Conservation (phyloP, 2,329 filamentous ascomycete species). For the Harringtonia lauricola region DNA sequence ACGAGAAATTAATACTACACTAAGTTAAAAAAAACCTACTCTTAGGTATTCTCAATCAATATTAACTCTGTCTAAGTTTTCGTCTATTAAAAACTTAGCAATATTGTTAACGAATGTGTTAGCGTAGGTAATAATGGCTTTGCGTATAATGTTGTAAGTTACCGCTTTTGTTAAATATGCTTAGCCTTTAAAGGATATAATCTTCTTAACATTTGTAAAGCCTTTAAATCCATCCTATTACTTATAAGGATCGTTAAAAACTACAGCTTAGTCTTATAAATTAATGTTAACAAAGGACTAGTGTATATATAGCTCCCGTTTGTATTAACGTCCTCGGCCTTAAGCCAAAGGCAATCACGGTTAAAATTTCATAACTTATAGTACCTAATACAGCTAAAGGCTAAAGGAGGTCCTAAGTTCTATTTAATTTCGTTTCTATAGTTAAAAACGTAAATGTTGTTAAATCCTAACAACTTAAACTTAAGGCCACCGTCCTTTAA, state of each 20-base stretch:
- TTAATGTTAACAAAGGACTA: conserved; percentile 18
- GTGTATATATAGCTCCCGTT: conserved; percentile 16
- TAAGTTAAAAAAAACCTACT: neutral
- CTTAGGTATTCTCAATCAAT: conserved; percentile 9
- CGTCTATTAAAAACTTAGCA: conserved; percentile 2
- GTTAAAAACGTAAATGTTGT: conserved; percentile 26
- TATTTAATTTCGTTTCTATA: conserved; percentile 23
- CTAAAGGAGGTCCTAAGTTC: neutral
- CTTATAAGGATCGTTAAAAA: conserved; percentile 14
- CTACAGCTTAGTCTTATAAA: conserved; percentile 12
- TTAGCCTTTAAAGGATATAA: conserved; percentile 34
- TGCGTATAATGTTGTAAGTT: conserved; percentile 25
- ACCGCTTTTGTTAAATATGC: conserved; percentile 23
- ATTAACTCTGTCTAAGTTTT: conserved; percentile 5
- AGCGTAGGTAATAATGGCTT: conserved; percentile 4
- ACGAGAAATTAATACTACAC: too few relatives aligned
- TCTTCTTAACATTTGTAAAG: conserved; percentile 21
- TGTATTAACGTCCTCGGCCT: conserved; percentile 13
- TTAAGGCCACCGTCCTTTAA: conserved; percentile 19
- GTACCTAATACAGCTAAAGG: conserved; percentile 18
- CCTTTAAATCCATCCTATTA: conserved; percentile 13
- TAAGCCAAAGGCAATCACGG: conserved; percentile 19
- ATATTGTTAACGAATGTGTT: conserved; percentile 3
- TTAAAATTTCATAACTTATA: conserved; percentile 22
- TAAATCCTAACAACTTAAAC: neutral